phyloP scores from a whole-genome alignment of 345 rosid species.

The Dovyalis caffra region DNA sequence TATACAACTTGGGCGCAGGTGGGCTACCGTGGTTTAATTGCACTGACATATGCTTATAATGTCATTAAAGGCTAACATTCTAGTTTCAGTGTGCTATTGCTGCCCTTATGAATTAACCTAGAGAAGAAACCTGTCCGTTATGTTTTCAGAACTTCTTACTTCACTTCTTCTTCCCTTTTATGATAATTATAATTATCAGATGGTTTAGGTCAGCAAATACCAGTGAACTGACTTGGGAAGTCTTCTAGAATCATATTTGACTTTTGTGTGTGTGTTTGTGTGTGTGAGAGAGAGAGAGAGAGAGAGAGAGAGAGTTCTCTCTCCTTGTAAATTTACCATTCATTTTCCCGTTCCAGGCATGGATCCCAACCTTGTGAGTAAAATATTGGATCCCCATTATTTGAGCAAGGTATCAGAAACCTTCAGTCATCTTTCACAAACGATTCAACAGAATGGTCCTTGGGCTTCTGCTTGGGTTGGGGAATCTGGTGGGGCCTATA shows the following conservation, averaged over 20 bases:
- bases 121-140: neutral
- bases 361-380: conserved; percentile 66
- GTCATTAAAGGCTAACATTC: neutral
- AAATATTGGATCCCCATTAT: conserved; percentile 72
- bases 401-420: conserved; percentile 56
- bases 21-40: neutral
- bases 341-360: conserved; percentile 48
- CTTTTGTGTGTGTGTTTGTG: neutral
- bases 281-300: too few relatives aligned
- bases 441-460: conserved; percentile 60
- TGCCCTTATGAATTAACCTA: neutral
- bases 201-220: neutral
- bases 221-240: too few relatives aligned
- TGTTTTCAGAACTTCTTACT: neutral
- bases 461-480: conserved; percentile 99
- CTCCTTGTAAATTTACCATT: conserved; percentile 7
- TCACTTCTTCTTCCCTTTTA: neutral
- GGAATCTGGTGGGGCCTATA: conserved; percentile 97
- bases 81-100: neutral
- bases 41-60: neutral
- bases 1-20: conserved; percentile 97
- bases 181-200: too few relatives aligned
- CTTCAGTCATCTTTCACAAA: conserved; percentile 52
- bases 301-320: neutral
- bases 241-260: neutral